These are phyloP conservation scores for Anaeramoeba flamelloides DNA, from an alignment of 78 protist genomes.

Conservation along the genomic window DNA sequence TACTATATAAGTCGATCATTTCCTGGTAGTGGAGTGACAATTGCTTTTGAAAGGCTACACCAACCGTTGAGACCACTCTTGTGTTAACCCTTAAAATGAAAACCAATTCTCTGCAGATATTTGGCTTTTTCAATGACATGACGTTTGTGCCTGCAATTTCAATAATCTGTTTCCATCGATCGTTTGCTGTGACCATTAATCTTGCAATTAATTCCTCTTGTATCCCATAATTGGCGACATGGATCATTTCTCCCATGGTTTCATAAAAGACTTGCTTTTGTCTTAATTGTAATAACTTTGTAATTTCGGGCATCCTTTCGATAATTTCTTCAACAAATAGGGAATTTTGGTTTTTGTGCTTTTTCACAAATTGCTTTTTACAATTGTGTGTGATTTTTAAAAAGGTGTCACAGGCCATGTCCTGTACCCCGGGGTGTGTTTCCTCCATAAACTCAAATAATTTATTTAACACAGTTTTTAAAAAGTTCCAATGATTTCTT, in stretches of 20 bases:
- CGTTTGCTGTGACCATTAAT: conserved; percentile 71
- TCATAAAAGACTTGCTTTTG: conserved; percentile 83
- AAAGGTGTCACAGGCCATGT: conserved; percentile 98
- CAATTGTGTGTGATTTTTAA: conserved; percentile 89
- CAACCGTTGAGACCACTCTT: neutral
- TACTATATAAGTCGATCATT: neutral
- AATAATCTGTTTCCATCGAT: conserved; percentile 31
- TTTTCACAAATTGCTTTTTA: conserved; percentile 52
- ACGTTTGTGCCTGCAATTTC: neutral
- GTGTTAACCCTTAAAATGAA: neutral
- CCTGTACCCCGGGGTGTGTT: conserved; percentile 92
- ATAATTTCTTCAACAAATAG: conserved; percentile 79
- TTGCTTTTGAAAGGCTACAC: neutral
- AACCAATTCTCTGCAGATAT: neutral
- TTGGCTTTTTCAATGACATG: neutral
- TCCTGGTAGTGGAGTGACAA: neutral
- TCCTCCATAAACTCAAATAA: conserved; percentile 98
- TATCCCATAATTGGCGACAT: conserved; percentile 18
- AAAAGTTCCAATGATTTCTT: conserved; percentile 80
- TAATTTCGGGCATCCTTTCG: conserved; percentile 20
- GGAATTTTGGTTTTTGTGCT: conserved; percentile 31
- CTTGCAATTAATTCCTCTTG: conserved; percentile 36
- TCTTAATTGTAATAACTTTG: neutral
- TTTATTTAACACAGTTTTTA: conserved; percentile 88
- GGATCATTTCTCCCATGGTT: conserved; percentile 78